Base-by-base conservation (phyloP, 2,329 filamentous ascomycete genomes). In the Cercospora brassicicola region DNA sequence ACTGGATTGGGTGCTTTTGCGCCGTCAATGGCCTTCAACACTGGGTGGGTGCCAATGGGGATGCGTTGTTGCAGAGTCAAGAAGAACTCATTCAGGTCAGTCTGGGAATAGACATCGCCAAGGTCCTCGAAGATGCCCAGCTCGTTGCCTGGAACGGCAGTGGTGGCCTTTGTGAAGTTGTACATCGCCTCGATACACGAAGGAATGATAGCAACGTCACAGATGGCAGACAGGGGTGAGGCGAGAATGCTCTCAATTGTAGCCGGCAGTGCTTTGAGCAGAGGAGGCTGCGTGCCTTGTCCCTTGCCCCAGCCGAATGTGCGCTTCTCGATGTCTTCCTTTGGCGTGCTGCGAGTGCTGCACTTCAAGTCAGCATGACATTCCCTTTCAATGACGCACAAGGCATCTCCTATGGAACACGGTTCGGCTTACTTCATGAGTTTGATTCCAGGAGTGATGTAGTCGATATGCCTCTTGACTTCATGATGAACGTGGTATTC, bases 361-460 rank as follows among this genome's bases (percentile, higher is more conserved):
- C 13, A 28, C 1, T 53, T 2, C 23, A 9, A 28, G 75, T 75
- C 23, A 66, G 60, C 18, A 57, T 48, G 18, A 7, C 7, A 6
- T 8, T 56, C 53, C 2, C 20, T 13, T 6, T 55, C 9, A 18
- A 23, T 18, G 9, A 23, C 48, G 4, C 45, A 18, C 10, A 53
- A 11, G 13, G 4, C 36, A 15, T 39, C 15, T 15, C 5, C 36
- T 2, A 7, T 39, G 36, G 5, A 39, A 39, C 36, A 39, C 6
- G 36, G 36, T 7, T 8, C 23, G 11, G 2, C 53, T 28, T 61
- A 59, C n/a, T 69, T 67, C 55, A 68, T 64, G 20, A 87, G 79
- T 68, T 84, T 84, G 71, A 85, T 83, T 5, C 84, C 85, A 0
- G 85, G 85, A 0, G 82, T 86, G 33, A 88, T 82, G 73, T 86